Evolutionary conservation across 257 asterid genomes (phyloP).

Genomic region (Cordia subcordata): DNA sequence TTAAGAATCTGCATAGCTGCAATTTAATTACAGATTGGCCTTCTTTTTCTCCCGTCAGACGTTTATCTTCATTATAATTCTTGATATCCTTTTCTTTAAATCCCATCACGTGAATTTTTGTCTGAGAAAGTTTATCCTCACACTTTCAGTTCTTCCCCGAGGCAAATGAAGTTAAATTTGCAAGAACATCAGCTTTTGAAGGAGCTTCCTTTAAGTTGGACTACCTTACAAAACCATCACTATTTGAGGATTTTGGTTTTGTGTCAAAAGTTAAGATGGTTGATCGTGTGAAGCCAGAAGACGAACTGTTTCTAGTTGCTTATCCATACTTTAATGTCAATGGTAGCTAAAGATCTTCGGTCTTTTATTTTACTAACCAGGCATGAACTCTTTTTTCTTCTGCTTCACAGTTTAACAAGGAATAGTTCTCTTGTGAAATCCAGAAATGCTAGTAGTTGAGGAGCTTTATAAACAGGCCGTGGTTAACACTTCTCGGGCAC

Average conservation of each 20-base stretch:
- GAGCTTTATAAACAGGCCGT: constrained; percentile 87
- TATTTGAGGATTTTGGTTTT: constrained; percentile 85
- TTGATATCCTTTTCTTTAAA: constrained; percentile 8
- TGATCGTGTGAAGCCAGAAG: constrained; percentile 81
- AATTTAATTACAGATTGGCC: background rate
- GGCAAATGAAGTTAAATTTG: constrained; percentile 82
- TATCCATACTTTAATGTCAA: constrained; percentile 92
- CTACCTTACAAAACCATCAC: constrained; percentile 85
- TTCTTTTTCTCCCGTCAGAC: background rate
- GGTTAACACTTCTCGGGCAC: constrained; percentile 43
- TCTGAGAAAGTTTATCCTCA: constrained; percentile 10
- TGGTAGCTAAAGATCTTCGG: constrained; percentile 33
- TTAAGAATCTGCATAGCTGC: too few relatives aligned
- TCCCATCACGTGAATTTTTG: constrained; percentile 6
- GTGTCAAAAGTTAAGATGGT: constrained; percentile 64
- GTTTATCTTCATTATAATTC: constrained; percentile 1
- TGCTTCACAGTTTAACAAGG: background rate
- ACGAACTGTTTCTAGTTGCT: constrained; percentile 76
- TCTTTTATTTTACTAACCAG: background rate
- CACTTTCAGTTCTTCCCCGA: constrained; percentile 82
- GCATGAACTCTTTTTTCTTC: background rate
- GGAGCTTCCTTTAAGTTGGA: constrained; percentile 78
- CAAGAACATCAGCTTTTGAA: constrained; percentile 65
- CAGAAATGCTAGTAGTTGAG: constrained; percentile 97
- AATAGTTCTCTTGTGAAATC: constrained; percentile 3